A percentile compares a stretch with the other conserved stretches of the same genome.
phyloP scores from a whole-genome alignment of 331 rosid genomes.

The Telfairia occidentalis region DNA sequence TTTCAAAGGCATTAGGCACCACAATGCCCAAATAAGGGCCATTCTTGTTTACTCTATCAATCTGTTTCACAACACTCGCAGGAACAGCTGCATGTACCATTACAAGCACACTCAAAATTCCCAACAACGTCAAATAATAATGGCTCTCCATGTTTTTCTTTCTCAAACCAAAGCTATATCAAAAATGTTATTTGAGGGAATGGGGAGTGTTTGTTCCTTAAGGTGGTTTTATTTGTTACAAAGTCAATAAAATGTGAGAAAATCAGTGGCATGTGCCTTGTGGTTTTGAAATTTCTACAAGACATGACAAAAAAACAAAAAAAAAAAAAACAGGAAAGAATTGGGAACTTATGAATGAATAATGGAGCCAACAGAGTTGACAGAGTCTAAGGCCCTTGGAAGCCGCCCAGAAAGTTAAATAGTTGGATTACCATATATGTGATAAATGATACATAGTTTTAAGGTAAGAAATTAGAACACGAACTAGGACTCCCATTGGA shows the following conservation, averaged over 20 bases:
- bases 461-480: too few species aligned
- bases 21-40: constrained; percentile 68
- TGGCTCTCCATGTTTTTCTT: neutral
- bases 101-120: neutral
- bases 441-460: neutral
- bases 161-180: neutral
- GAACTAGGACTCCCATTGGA: neutral
- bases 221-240: neutral
- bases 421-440: neutral
- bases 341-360: neutral
- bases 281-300: neutral
- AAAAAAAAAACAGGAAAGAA: neutral
- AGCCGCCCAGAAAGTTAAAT: neutral
- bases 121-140: neutral
- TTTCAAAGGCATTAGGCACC: constrained; percentile 58
- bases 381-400: neutral
- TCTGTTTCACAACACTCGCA: constrained; percentile 19
- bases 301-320: neutral
- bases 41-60: constrained; percentile 23
- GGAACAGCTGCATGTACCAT: constrained; percentile 25
- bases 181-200: neutral
- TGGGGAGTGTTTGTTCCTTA: neutral
- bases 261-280: neutral
- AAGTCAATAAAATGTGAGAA: neutral
- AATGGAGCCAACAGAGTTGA: neutral